Conservation (phyloP, 352 stramenopile species). For the Pythium utonaiense region DNA sequence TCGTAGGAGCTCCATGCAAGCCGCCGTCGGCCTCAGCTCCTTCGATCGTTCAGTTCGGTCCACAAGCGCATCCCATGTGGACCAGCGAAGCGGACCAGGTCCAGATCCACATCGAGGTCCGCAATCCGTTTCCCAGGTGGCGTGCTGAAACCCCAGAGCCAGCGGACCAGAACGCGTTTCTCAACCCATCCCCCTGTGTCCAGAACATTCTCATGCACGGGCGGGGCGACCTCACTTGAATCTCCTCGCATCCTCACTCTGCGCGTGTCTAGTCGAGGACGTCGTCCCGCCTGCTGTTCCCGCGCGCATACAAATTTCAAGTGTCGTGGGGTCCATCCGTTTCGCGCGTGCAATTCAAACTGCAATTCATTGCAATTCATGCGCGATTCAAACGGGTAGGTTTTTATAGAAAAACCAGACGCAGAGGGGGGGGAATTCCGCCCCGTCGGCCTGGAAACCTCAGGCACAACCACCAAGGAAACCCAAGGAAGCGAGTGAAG, state of each 20-base stretch:
- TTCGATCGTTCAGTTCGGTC: constrained; percentile 25
- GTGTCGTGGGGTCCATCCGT: constrained; percentile 19
- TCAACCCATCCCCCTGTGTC: constrained; percentile 12
- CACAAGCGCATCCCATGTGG: constrained; percentile 18
- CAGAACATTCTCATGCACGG: neutral
- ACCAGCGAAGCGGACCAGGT: constrained; percentile 5
- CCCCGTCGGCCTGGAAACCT: constrained; percentile 1
- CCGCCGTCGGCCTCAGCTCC: constrained; percentile 10
- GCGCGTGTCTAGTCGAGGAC: neutral
- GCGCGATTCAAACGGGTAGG: constrained; percentile 28
- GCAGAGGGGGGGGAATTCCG: constrained; percentile 3
- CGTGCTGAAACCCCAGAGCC: constrained; percentile 11
- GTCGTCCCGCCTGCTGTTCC: constrained; percentile 9
- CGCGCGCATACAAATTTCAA: constrained; percentile 14
- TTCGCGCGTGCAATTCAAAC: constrained; percentile 29
- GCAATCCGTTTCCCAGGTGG: constrained; percentile 12
- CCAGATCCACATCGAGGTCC: constrained; percentile 20
- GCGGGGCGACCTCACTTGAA: constrained; percentile 15
- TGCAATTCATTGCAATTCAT: constrained; percentile 30
- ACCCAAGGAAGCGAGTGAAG: constrained; percentile 11
- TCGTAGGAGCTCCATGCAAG: neutral
- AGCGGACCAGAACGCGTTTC: constrained; percentile 10
- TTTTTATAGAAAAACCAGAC: constrained; percentile 40
- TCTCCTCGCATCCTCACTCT: neutral
- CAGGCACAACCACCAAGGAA: constrained; percentile 22